phyloP scores from a whole-genome alignment of 1,284 basidiomycete genomes.

The Apiotrichum gracile region DNA sequence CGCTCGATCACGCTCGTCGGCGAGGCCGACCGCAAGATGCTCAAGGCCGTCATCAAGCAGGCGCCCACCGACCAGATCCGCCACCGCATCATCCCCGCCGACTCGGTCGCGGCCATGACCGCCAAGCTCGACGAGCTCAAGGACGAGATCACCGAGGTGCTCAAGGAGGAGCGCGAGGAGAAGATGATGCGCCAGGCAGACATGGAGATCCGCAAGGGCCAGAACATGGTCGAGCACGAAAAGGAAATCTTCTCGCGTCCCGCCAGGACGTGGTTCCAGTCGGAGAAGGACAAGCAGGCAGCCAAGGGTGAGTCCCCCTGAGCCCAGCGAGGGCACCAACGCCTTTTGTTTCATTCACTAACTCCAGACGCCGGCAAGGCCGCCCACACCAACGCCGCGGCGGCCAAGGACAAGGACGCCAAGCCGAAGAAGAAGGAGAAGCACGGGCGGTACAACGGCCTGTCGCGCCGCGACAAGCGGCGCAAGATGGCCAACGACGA shows the following conservation, averaged over 20 bases:
- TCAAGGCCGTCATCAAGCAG: conserved; percentile 92
- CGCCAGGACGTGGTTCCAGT: conserved; percentile 97
- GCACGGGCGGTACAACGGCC: conserved; percentile 73
- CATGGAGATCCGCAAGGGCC: conserved; percentile 91
- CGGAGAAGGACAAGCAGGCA: conserved; percentile 70
- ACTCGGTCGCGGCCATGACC: conserved; percentile 66
- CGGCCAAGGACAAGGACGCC: conserved; percentile 24
- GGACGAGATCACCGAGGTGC: conserved; percentile 70
- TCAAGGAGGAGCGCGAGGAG: conserved; percentile 93
- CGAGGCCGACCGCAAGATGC: conserved; percentile 90
- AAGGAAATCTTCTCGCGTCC: conserved; percentile 92
- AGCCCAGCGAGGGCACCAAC: background rate
- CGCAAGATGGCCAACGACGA: conserved; percentile 77
- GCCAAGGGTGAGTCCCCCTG: conserved; percentile 61
- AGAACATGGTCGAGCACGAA: conserved; percentile 92
- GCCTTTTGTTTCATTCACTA: background rate
- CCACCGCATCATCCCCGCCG: conserved; percentile 82
- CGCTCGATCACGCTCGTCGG: conserved; percentile 93
- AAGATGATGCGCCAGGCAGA: conserved; percentile 84
- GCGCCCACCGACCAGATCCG: conserved; percentile 76
- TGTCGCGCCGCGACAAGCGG: conserved; percentile 75
- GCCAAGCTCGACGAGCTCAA: conserved; percentile 68
- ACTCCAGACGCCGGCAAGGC: conserved; percentile 63
- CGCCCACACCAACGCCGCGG: conserved; percentile 50
- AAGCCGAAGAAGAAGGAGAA: conserved; percentile 55